Conservation (phyloP, 768 basidiomycete genomes). For the Amanita muscaria region DNA sequence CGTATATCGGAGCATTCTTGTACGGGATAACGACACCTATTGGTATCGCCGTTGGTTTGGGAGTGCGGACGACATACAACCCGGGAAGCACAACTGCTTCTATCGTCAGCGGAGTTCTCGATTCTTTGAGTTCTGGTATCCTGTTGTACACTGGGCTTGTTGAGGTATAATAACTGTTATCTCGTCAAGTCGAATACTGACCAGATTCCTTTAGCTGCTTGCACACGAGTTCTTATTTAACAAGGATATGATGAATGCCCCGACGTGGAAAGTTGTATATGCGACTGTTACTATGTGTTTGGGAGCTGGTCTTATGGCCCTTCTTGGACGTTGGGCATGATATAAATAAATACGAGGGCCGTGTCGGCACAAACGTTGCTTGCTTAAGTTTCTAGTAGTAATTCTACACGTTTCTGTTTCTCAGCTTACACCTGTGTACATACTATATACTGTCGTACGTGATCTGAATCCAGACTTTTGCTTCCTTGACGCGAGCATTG, state of each 20-base stretch:
- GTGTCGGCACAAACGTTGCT: neutral
- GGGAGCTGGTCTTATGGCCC: constrained; percentile 84
- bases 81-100: constrained; percentile 65
- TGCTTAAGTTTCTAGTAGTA: neutral
- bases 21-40: constrained; percentile 80
- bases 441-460: no score
- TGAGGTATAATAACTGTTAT: constrained; percentile 40
- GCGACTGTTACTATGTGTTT: constrained; percentile 70
- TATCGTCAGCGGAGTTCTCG: constrained; percentile 80
- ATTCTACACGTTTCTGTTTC: neutral
- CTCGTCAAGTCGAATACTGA: neutral
- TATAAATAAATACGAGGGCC: neutral
- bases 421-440: no score
- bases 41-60: constrained; percentile 81
- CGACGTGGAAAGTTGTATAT: constrained; percentile 57
- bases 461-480: no score
- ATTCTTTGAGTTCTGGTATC: constrained; percentile 81
- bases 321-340: constrained; percentile 86
- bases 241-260: constrained; percentile 71
- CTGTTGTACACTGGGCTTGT: constrained; percentile 82
- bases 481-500: no score
- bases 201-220: constrained; percentile 45
- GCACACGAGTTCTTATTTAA: constrained; percentile 95
- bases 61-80: constrained; percentile 71
- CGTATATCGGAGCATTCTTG: constrained; percentile 48